Percentiles rank a stretch among this genome's conserved stretches.
Evolutionary conservation across 768 basidiomycete species (phyloP).

Genomic region (Russula dissimulans): DNA sequence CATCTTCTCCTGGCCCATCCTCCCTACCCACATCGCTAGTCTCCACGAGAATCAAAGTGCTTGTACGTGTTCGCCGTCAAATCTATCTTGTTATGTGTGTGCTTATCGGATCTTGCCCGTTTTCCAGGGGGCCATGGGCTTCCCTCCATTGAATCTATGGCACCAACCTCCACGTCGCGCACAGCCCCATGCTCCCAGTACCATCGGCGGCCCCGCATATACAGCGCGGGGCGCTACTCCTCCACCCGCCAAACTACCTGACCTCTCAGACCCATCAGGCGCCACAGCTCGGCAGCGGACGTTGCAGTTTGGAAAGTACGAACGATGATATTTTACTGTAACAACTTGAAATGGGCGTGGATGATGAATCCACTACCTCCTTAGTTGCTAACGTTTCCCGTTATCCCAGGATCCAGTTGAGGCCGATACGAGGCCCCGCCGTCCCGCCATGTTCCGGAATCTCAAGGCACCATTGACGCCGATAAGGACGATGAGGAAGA

Average conservation of each 20-base stretch:
- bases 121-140: no score
- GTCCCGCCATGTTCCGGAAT: not conserved
- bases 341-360: not conserved
- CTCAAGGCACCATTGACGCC: not conserved
- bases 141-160: not conserved
- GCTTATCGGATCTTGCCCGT: no score
- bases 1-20: no score
- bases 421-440: not conserved
- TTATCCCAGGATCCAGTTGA: not conserved
- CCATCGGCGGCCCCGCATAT: not conserved
- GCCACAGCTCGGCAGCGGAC: no score
- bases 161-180: no score
- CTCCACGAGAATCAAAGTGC: no score
- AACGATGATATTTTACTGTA: conserved; percentile 1
- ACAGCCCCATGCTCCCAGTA: not conserved
- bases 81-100: no score
- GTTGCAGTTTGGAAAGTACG: not conserved
- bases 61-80: no score
- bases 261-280: not conserved
- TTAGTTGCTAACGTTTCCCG: not conserved
- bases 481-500: not conserved
- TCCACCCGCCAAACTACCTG: not conserved
- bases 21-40: no score
- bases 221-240: not conserved
- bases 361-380: not conserved